Conservation (phyloP, 192 early-diverging fungal genomes). For the Neocallimastix lanati region DNA sequence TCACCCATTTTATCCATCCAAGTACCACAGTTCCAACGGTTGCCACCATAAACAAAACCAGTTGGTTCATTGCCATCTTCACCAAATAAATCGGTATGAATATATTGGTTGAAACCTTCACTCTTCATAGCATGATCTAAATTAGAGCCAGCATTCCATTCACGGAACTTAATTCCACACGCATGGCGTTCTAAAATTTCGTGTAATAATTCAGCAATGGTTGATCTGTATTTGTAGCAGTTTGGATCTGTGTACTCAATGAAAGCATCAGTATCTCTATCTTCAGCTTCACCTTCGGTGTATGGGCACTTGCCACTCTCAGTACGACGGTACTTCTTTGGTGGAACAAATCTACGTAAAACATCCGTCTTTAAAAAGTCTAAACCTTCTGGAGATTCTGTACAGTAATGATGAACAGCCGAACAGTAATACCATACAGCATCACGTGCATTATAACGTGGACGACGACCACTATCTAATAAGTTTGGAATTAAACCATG, state of each 20-base stretch:
- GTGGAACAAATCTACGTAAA: conserved; percentile 66
- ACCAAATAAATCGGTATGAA: conserved; percentile 58
- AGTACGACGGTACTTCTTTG: conserved; percentile 15
- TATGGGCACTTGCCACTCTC: conserved; percentile 11
- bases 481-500: conserved; percentile 96
- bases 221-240: conserved; percentile 42
- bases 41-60: conserved; percentile 78
- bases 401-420: conserved; percentile 75
- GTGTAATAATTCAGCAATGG: conserved; percentile 71
- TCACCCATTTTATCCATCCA: conserved; percentile 98
- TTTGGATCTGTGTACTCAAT: conserved; percentile 24
- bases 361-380: conserved; percentile 55
- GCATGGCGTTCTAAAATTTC: conserved; percentile 87
- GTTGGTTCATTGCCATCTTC: conserved; percentile 14
- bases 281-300: conserved; percentile 9
- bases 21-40: conserved; percentile 83
- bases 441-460: conserved; percentile 91
- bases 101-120: conserved; percentile 56
- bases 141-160: conserved; percentile 77
- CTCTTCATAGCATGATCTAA: conserved; percentile 84
- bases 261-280: conserved; percentile 6
- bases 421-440: conserved; percentile 92
- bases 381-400: conserved; percentile 49
- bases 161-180: conserved; percentile 73
- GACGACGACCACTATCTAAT: conserved; percentile 62